Conservation (phyloP, 768 basidiomycete genomes). For the Rhodotorula graminis region DNA sequence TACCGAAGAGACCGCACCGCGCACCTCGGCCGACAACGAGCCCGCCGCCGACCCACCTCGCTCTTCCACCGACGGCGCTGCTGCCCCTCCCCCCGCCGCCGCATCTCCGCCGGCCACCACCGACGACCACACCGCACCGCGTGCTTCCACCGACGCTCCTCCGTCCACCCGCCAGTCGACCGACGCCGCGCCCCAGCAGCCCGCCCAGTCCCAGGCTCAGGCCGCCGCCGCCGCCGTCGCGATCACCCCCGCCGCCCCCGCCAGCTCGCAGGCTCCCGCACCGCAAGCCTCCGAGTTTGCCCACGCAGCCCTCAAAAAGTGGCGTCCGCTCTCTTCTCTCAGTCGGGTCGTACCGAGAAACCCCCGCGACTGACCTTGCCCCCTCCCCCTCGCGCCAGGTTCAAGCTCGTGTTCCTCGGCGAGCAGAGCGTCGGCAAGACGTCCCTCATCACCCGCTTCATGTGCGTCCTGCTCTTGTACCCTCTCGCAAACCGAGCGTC, state of each 20-base stretch:
- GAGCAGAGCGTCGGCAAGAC: conserved; percentile 78
- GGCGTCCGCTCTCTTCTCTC: no score
- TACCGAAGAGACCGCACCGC: no score
- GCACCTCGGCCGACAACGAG: no score
- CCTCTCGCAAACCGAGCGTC: neutral
- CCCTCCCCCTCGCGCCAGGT: conserved; percentile 1
- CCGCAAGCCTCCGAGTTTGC: conserved; percentile 39
- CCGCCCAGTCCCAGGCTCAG: neutral
- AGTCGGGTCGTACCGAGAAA: no score
- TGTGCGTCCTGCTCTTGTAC: neutral
- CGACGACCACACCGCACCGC: no score
- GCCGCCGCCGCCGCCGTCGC: conserved; percentile 2
- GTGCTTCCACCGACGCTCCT: neutral
- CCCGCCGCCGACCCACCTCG: conserved; percentile 4
- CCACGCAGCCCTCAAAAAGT: conserved; percentile 44
- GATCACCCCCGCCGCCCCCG: conserved; percentile 1
- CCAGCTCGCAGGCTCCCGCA: neutral
- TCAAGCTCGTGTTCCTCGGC: conserved; percentile 45
- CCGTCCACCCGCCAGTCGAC: neutral
- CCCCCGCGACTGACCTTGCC: neutral
- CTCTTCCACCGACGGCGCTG: neutral
- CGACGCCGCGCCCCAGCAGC: neutral
- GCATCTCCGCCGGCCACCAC: neutral
- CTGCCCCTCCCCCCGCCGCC: no score
- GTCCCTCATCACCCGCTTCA: conserved; percentile 85